Conservation (phyloP, 2,329 filamentous ascomycete genomes). For the Pyrenophora tritici-repentis region DNA sequence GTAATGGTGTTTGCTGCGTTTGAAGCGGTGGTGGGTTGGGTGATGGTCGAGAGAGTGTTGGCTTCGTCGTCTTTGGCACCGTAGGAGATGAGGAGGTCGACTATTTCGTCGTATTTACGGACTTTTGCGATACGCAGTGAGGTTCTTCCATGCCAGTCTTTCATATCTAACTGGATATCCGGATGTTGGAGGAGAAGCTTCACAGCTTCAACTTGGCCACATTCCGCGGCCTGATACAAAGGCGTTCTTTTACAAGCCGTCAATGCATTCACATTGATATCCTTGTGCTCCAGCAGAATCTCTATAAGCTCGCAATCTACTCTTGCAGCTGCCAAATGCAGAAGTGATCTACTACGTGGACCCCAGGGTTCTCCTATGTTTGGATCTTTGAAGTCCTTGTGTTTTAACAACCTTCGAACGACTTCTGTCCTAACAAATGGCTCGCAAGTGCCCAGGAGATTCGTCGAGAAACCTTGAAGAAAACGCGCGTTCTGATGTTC, state of each 20-base stretch:
- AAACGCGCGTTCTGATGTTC: no score
- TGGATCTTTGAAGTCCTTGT: not conserved
- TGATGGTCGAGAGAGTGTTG: no score
- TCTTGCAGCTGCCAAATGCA: not conserved
- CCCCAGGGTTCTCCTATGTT: not conserved
- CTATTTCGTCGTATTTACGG: no score
- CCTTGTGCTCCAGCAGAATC: not conserved
- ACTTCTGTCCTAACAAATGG: not conserved
- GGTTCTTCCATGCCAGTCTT: not conserved
- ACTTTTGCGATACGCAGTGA: not conserved
- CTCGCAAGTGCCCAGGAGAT: not conserved
- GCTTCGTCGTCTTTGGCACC: no score
- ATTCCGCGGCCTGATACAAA: rapidly evolving
- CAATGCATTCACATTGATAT: not conserved
- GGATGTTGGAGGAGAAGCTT: conserved; percentile 1
- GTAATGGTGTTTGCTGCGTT: no score
- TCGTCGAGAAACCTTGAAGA: no score
- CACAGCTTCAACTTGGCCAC: not conserved
- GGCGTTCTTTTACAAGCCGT: rapidly evolving
- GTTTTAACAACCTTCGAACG: not conserved
- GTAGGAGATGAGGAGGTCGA: no score
- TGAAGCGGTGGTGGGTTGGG: no score
- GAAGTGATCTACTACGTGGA: not conserved
- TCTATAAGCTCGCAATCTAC: not conserved
- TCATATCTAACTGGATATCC: not conserved